Evolutionary conservation across 1,284 basidiomycete species (phyloP), one percentile per base, ranked within the genome.

Genomic region (Heliocybe sulcata): DNA sequence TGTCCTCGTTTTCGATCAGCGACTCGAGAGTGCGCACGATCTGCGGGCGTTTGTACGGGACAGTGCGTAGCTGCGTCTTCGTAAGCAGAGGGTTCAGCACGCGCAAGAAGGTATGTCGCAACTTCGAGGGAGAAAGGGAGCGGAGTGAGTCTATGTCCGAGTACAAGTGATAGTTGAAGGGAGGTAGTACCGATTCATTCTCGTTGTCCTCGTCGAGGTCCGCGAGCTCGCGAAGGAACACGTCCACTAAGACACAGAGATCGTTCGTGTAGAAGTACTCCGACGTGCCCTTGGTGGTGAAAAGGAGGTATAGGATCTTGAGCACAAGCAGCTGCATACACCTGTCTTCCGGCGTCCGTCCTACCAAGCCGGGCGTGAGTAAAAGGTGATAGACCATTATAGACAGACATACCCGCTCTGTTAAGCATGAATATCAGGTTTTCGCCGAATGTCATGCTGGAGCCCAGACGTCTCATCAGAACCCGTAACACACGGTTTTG

Each of bases 341-440:
- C 20, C 94, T 72, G 61, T 95, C 96, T 64, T 98, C 95, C 1
- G 90, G 76, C 1, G 88, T 89, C 50, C 86, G 82, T 64, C 88
- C 92, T 91, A 58, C n/a, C 25, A 9, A 20, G 3, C 47, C 47
- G 11, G 16, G 9, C 33, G 25, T 50, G 2, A 45, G 2, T 6
- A 11, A 29, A 27, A n/a, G 31, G 38, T 19, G 56, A 6, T 31
- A 22, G 48, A 23, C n/a, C 26, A 38, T n/a, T 8, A 12, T 16
- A 26, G 52, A 42, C 33, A 3, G 29, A 23, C n/a, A 14, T 25
- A 80, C 89, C 79, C 48, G 94, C 91, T 57, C 96, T 85, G 65
- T 99, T 99, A 45, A 99, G 77, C 89, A 99, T 99, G 69, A 98
- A 99, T 59, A 99, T 98, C 77, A 99, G 83, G 65, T 98, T 99